Base-by-base conservation (phyloP, 2,329 filamentous ascomycete species). In the Colletotrichum euphorbiae region DNA sequence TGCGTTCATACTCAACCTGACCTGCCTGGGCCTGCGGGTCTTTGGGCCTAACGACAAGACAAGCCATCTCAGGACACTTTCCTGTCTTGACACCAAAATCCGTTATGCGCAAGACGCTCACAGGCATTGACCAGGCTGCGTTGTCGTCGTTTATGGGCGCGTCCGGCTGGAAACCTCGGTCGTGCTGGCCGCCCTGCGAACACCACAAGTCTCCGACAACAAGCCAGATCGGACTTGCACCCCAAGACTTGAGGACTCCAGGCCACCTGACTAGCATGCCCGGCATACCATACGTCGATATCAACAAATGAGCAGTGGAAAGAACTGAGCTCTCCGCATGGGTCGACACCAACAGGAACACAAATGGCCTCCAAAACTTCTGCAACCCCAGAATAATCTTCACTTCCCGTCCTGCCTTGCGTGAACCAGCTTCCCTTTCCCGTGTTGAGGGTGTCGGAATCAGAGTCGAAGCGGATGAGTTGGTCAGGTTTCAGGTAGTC, bases 361-460 rank as follows among this genome's bases (percentile, higher is more conserved):
- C 48, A 51, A 28, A 33, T 28, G 0, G 28, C 48, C 31, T 51
- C 48, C 15, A 51, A 36, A 9, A 51, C 24, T 15, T 51, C 28
- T 12, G 48, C 48, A 31, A 51, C 28, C 5, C 24, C 24, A 4
- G 48, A 24, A 33, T 51, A 51, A 17, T 51, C 48, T 17, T 51
- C 48, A 7, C 24, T 51, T 24, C 48, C 48, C 17, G 11, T 51
- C 15, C 31, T 51, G 48, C 28, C 48, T n/a, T 31, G 48, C 9
- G 48, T 31, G 15, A 51, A 51, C 48, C 48, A 51, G 15, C 48
- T 51, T 13, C 48, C 48, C 31, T 51, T 51, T 7, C 48, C 48
- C 4, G 48, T 31, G 15, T 51, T 51, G 2, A 51, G n/a, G 3
- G 15, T 31, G 15, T 51, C 48, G 9, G 28, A 0, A 4, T 51